Evolutionary conservation across 495 filamentous ascomycete species (phyloP).

Genomic region (Xylaria longipes): DNA sequence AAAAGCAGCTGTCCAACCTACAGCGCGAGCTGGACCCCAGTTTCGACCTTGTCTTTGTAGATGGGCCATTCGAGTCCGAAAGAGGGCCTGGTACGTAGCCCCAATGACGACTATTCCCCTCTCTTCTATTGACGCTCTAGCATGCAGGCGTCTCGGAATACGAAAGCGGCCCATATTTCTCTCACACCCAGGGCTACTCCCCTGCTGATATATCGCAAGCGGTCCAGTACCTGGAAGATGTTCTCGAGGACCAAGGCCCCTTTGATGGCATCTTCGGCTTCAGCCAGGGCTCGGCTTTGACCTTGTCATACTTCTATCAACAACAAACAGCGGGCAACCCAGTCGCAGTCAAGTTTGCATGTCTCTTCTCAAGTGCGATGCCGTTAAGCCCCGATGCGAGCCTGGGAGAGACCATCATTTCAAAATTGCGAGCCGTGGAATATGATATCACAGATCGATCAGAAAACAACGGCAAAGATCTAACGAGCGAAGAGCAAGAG

Average conservation of each 20-base stretch:
- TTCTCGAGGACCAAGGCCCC: slow-evolving; percentile 40
- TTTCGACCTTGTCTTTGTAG: slow-evolving; percentile 9
- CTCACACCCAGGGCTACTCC: slow-evolving; percentile 11
- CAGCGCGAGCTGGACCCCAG: not conserved
- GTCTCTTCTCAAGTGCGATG: slow-evolving; percentile 5
- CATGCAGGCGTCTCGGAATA: slow-evolving; percentile 5
- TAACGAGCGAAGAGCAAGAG: not conserved
- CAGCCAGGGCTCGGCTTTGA: slow-evolving; percentile 47
- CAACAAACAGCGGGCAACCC: not conserved
- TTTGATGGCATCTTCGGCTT: slow-evolving; percentile 49
- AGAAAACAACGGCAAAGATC: not conserved
- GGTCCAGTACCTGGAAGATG: slow-evolving; percentile 24
- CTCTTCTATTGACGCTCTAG: not conserved
- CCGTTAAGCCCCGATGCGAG: not conserved
- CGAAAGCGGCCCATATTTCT: slow-evolving; percentile 12
- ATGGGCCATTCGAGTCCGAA: not conserved
- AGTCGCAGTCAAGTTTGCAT: not conserved
- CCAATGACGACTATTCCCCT: not conserved
- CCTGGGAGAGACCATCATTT: not conserved
- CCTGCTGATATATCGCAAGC: slow-evolving; percentile 5
- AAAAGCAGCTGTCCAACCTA: slow-evolving; percentile 4
- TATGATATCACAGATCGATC: not conserved
- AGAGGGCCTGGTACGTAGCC: slow-evolving; percentile 16
- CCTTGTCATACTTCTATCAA: slow-evolving; percentile 25
- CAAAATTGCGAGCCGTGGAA: not conserved